Percentiles rank a stretch among this genome's conserved stretches.
These are phyloP conservation scores for Plasmodium sp. DNA, from an alignment of 169 alveolate genomes.

Conservation along the genomic window DNA sequence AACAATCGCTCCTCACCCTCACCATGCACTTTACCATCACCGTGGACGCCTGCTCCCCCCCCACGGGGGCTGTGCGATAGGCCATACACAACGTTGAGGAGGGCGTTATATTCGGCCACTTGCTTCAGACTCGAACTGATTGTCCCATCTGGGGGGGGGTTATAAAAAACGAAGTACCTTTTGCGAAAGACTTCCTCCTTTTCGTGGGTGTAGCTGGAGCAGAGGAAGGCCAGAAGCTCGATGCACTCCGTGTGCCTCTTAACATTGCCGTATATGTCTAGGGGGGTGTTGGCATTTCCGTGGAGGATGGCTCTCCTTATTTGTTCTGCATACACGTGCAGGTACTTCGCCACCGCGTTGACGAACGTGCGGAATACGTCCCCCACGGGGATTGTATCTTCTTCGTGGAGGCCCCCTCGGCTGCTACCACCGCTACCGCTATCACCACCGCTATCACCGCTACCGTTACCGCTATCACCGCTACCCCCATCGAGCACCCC, in stretches of 20 bases:
- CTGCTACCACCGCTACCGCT: background rate
- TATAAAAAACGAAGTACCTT: background rate
- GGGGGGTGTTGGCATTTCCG: slow-evolving; percentile 1
- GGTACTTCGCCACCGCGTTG: slow-evolving; percentile 7
- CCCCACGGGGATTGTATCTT: slow-evolving; percentile 18
- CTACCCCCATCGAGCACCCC: background rate
- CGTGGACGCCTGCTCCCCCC: background rate
- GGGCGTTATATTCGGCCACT: slow-evolving; percentile 1
- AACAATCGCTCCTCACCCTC: background rate
- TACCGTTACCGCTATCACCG: background rate
- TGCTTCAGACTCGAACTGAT: background rate
- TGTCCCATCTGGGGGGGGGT: background rate
- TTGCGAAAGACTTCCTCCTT: slow-evolving; percentile 8
- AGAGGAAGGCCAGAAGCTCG: slow-evolving; percentile 16
- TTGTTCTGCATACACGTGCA: background rate
- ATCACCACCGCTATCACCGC: background rate
- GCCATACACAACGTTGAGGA: slow-evolving; percentile 43
- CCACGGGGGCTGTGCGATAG: background rate
- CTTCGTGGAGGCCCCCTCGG: background rate
- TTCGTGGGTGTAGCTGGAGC: slow-evolving; percentile 11
- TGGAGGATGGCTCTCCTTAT: slow-evolving; percentile 6
- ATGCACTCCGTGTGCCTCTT: slow-evolving; percentile 39
- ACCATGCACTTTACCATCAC: background rate
- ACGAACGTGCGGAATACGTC: slow-evolving; percentile 11
- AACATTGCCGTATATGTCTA: slow-evolving; percentile 19